Percentiles rank a stretch among this genome's conserved stretches.
phyloP scores from a whole-genome alignment of 768 basidiomycete genomes.

The Leccinum disarticulatum region DNA sequence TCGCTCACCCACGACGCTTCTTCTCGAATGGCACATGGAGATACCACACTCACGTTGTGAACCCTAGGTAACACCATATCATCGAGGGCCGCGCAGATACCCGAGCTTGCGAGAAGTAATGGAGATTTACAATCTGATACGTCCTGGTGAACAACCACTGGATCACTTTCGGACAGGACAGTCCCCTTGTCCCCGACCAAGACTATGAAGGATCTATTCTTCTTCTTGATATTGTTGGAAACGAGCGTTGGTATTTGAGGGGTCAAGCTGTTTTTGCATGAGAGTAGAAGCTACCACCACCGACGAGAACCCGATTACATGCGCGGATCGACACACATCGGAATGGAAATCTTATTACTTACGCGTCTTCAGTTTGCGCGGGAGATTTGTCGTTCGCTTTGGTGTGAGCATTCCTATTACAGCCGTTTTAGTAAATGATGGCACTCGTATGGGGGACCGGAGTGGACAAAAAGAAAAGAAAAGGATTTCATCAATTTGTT shows the following conservation, averaged over 20 bases:
- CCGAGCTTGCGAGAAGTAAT: slow-evolving; percentile 90
- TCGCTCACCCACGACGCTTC: too few species aligned
- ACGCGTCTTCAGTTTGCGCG: not conserved
- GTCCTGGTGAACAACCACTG: not conserved
- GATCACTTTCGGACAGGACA: not conserved
- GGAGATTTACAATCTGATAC: slow-evolving; percentile 84
- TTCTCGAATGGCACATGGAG: too few species aligned
- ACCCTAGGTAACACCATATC: slow-evolving; percentile 97
- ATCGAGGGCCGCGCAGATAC: slow-evolving; percentile 89
- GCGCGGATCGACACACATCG: not conserved
- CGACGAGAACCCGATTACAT: not conserved
- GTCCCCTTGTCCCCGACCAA: slow-evolving; percentile 88
- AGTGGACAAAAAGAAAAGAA: too few species aligned
- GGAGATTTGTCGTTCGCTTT: not conserved
- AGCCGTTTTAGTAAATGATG: too few species aligned
- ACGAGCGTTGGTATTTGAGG: too few species aligned
- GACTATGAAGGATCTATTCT: too few species aligned
- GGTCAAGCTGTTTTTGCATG: too few species aligned
- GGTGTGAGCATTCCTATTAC: not conserved
- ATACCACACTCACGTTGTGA: slow-evolving; percentile 68
- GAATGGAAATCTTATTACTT: not conserved
- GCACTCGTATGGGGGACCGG: too few species aligned
- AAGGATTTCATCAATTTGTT: too few species aligned
- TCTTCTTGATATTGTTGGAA: too few species aligned
- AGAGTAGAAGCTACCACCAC: slow-evolving; percentile 12